Evolutionary conservation across 2,329 filamentous ascomycete genomes (phyloP).

Genomic region (Parastagonospora nodorum): DNA sequence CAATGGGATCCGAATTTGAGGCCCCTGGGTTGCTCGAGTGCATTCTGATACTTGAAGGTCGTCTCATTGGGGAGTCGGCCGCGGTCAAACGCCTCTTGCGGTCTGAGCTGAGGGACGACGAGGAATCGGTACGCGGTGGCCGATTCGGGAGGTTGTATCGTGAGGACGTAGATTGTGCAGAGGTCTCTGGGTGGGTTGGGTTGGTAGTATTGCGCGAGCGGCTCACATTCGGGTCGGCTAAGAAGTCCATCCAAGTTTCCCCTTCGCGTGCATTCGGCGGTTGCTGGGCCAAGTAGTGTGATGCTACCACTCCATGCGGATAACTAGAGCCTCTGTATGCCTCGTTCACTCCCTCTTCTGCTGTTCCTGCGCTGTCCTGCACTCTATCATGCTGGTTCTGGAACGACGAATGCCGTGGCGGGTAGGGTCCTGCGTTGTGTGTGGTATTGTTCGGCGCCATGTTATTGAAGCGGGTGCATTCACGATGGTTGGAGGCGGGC

Average conservation of each 20-base stretch:
- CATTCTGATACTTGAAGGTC: conserved; percentile 34
- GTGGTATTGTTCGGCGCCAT: conserved; percentile 20
- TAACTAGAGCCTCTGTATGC: conserved; percentile 1
- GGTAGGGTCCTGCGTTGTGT: conserved; percentile 10
- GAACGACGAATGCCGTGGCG: conserved; percentile 23
- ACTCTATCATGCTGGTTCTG: conserved; percentile 16
- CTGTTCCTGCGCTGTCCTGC: conserved; percentile 10
- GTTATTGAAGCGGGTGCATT: not conserved
- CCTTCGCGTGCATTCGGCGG: conserved; percentile 20
- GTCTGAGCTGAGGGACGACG: conserved; percentile 31
- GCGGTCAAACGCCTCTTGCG: conserved; percentile 45
- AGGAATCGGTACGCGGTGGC: conserved; percentile 20
- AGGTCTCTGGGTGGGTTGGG: conserved; percentile 5
- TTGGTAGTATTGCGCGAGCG: conserved; percentile 6
- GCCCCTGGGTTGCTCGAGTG: conserved; percentile 18
- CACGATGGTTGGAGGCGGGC: conserved; percentile 4
- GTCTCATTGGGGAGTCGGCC: conserved; percentile 37
- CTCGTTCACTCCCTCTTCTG: not conserved
- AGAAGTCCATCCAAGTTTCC: conserved; percentile 45
- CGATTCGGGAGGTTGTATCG: conserved; percentile 26
- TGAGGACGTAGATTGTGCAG: conserved; percentile 11
- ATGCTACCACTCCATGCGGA: conserved; percentile 32
- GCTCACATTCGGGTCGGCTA: conserved; percentile 22
- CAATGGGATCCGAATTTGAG: conserved; percentile 27
- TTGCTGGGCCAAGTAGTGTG: conserved; percentile 32